Evolutionary conservation across 371 early-diverging fungal genomes (phyloP).

Genomic region (Mucor sp.): DNA sequence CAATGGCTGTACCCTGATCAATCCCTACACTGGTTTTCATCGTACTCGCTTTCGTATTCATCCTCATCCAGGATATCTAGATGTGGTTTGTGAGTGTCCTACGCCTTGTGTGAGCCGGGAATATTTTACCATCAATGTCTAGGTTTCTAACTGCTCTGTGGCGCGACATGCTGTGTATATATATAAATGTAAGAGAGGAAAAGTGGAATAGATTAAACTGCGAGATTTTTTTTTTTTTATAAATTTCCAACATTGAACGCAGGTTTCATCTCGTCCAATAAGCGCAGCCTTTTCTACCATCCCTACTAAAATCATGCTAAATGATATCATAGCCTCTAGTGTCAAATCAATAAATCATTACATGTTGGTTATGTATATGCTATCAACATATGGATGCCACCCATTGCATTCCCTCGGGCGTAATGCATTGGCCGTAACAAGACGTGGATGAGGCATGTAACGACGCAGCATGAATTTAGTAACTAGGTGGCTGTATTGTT

Average conservation of each 20-base stretch:
- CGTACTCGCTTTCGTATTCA: slow-evolving; percentile 59
- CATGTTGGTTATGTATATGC: background rate
- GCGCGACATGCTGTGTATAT: slow-evolving; percentile 70
- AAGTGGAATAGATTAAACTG: background rate
- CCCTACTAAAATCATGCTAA: background rate
- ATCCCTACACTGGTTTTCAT: slow-evolving; percentile 43
- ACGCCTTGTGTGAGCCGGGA: background rate
- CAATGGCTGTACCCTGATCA: background rate
- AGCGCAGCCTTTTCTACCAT: background rate
- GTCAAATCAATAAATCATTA: background rate
- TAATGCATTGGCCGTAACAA: too few relatives aligned
- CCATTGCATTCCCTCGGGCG: too few relatives aligned
- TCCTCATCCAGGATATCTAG: slow-evolving; percentile 68
- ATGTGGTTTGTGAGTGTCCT: background rate
- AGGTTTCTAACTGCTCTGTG: slow-evolving; percentile 75
- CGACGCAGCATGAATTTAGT: too few relatives aligned
- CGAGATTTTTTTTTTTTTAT: background rate
- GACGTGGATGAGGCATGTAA: too few relatives aligned
- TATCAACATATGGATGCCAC: background rate
- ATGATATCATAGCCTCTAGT: background rate
- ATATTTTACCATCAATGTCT: slow-evolving; percentile 62
- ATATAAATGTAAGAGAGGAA: background rate
- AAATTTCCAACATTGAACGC: background rate
- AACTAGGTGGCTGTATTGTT: too few relatives aligned
- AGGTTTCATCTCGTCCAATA: background rate